Conservation (phyloP, 805 yeast genomes). For the Lipomyces kockii region DNA sequence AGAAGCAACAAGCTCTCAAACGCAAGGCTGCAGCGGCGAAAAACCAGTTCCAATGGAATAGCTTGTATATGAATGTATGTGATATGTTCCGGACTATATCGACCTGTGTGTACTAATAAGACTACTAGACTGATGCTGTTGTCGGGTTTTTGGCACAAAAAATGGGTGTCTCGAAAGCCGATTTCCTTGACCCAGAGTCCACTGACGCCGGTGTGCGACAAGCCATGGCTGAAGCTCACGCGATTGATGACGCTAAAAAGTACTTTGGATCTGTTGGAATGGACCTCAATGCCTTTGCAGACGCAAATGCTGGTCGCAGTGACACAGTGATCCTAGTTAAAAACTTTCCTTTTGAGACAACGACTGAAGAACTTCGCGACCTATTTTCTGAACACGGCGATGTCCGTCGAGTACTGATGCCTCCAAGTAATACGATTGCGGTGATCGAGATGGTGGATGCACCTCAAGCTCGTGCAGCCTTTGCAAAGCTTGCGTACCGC, state of each 20-base stretch:
- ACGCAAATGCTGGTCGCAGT: slow-evolving; percentile 57
- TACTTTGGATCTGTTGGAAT: slow-evolving; percentile 87
- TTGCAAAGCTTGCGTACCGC: slow-evolving; percentile 82
- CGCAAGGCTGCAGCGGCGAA: slow-evolving; percentile 83
- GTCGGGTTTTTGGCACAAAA: slow-evolving; percentile 84
- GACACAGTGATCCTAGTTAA: slow-evolving; percentile 82
- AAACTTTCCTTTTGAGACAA: slow-evolving; percentile 89
- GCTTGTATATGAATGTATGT: slow-evolving; percentile 72
- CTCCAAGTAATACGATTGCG: slow-evolving; percentile 96
- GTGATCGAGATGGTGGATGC: slow-evolving; percentile 85
- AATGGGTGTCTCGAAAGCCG: slow-evolving; percentile 80
- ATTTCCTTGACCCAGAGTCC: slow-evolving; percentile 84
- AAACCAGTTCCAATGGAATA: slow-evolving; percentile 92
- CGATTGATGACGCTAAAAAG: slow-evolving; percentile 84
- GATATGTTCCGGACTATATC: neutral
- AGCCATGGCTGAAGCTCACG: slow-evolving; percentile 96
- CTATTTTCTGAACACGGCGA: slow-evolving; percentile 81
- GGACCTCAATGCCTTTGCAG: slow-evolving; percentile 73
- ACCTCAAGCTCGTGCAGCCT: slow-evolving; percentile 87
- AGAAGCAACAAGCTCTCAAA: slow-evolving; percentile 85
- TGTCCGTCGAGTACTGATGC: slow-evolving; percentile 80
- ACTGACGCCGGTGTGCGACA: slow-evolving; percentile 91
- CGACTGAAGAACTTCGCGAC: slow-evolving; percentile 77
- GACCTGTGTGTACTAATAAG: neutral
- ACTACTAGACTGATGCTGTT: slow-evolving; percentile 72